Evolutionary conservation across 305 asterid genomes (phyloP), one percentile per base, ranked within the genome.

Genomic region (Ajuga reptans): DNA sequence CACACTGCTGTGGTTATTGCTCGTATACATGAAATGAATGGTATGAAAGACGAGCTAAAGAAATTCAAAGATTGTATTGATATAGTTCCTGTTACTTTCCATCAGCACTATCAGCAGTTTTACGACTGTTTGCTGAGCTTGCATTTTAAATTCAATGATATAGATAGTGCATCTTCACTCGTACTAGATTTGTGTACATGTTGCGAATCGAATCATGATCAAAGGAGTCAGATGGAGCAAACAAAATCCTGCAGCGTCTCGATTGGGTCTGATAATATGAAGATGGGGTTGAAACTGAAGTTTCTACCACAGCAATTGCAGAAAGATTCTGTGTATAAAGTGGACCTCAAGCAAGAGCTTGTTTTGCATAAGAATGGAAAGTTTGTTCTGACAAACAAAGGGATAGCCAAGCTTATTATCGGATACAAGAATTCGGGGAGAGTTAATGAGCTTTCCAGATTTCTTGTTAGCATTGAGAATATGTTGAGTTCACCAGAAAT

Each of bases 121-220:
- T 92, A 92, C 75, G 94, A 84, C 57, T 80, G 81, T 68, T 70
- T 92, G 59, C 76, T 88, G 69, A 77, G 86, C 73, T 74, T 85
- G 83, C 89, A 90, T 80, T 86, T 92, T 74, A 83, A 79, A 79
- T 84, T 88, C 78, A 77, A 84, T 45, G 97, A 90, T 69, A 65
- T 87, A 4, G 89, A 87, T 71, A 80, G 88, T 72, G 96, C 92
- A 60, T 88, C 88, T 51, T 72, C 80, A 33, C 94, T 92, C 53
- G 60, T 90, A 58, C 41, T 71, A 46, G 88, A 85, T 53, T 71
- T 92, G 59, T 81, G 75, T 63, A 39, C 67, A 64, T 16, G 29
- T 47, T 41, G 71, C 9, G 82, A 75, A 53, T 56, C 72, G 11
- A 53, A 51, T 66, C 47, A 43, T 2, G 9, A 51, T 17, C 69